phyloP scores from a whole-genome alignment of 768 basidiomycete genomes.

The Coprinopsis strossmayeri region DNA sequence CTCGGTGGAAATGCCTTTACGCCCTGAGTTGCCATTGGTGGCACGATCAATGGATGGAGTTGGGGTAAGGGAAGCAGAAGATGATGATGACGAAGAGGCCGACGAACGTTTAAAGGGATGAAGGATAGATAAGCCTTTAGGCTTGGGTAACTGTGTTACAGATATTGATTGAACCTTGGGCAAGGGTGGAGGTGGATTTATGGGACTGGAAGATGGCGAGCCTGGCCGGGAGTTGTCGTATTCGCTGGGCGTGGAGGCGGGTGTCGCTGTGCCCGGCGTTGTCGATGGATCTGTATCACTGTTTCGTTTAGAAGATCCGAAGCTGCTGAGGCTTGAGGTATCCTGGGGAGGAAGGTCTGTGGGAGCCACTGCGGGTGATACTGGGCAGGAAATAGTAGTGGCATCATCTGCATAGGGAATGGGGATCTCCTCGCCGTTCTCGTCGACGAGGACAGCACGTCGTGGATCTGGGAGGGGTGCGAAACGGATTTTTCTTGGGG shows the following conservation, averaged over 20 bases:
- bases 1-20: slow-evolving; percentile 25
- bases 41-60: slow-evolving; percentile 28
- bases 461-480: slow-evolving; percentile 81
- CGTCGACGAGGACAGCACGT: slow-evolving; percentile 37
- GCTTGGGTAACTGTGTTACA: slow-evolving; percentile 19
- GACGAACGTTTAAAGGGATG: slow-evolving; percentile 22
- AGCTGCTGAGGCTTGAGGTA: slow-evolving; percentile 16
- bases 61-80: slow-evolving; percentile 30
- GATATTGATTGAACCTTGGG: slow-evolving; percentile 12
- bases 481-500: slow-evolving; percentile 51
- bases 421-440: slow-evolving; percentile 36
- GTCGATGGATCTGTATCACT: slow-evolving; percentile 21
- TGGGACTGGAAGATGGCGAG: slow-evolving; percentile 8
- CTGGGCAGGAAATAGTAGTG: slow-evolving; percentile 18
- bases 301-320: slow-evolving; percentile 19
- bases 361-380: slow-evolving; percentile 9
- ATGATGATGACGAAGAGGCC: slow-evolving; percentile 22
- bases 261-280: slow-evolving; percentile 15
- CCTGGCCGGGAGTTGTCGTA: slow-evolving; percentile 11
- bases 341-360: slow-evolving; percentile 8
- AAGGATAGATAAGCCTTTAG: slow-evolving; percentile 20
- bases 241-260: slow-evolving; percentile 17
- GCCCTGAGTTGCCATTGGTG: slow-evolving; percentile 12
- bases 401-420: slow-evolving; percentile 19
- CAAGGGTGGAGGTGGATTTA: slow-evolving; percentile 15